These are phyloP conservation scores for Hypoxylon sp. DNA, from an alignment of 2,329 filamentous ascomycete species.

Conservation along the genomic window DNA sequence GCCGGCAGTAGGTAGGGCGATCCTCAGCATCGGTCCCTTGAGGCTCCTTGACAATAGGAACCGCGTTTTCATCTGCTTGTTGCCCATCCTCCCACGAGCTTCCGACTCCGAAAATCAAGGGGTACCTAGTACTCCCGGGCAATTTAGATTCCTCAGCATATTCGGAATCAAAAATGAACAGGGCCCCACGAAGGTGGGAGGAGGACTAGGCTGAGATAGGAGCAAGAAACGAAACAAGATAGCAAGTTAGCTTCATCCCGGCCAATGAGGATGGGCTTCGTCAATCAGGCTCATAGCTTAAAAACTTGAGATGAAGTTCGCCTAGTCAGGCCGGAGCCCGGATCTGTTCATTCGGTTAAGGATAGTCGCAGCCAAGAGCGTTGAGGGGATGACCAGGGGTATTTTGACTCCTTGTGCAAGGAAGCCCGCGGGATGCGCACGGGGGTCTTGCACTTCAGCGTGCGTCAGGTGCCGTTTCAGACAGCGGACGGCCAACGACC, in stretches of 20 bases:
- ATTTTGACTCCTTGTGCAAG: slow-evolving; percentile 23
- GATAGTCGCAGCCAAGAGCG: slow-evolving; percentile 39
- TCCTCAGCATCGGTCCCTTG: slow-evolving; percentile 45
- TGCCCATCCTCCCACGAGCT: slow-evolving; percentile 31
- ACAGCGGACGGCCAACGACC: slow-evolving; percentile 47
- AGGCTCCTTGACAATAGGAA: slow-evolving; percentile 42
- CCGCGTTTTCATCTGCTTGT: slow-evolving; percentile 31
- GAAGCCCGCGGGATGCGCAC: slow-evolving; percentile 32
- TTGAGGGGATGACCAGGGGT: slow-evolving; percentile 30
- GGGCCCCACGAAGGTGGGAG: slow-evolving; percentile 17
- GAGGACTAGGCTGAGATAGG: slow-evolving; percentile 23
- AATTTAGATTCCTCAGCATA: slow-evolving; percentile 40
- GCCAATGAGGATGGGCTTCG: slow-evolving; percentile 36
- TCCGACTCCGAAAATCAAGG: slow-evolving; percentile 45
- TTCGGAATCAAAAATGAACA: slow-evolving; percentile 26
- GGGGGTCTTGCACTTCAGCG: slow-evolving; percentile 34
- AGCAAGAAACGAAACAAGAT: slow-evolving; percentile 48
- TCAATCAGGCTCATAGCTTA: slow-evolving; percentile 31
- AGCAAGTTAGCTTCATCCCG: slow-evolving; percentile 23
- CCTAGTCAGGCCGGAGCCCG: slow-evolving; percentile 28
- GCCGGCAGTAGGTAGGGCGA: slow-evolving; percentile 47
- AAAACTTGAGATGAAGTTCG: slow-evolving; percentile 45
- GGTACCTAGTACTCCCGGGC: slow-evolving; percentile 32
- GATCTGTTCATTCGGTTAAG: slow-evolving; percentile 38
- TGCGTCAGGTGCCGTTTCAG: slow-evolving; percentile 52